A percentile compares a stretch with the other conserved stretches of the same genome.
Evolutionary conservation across 2,329 filamentous ascomycete species (phyloP).

Genomic region (Diaporthe nobilis): DNA sequence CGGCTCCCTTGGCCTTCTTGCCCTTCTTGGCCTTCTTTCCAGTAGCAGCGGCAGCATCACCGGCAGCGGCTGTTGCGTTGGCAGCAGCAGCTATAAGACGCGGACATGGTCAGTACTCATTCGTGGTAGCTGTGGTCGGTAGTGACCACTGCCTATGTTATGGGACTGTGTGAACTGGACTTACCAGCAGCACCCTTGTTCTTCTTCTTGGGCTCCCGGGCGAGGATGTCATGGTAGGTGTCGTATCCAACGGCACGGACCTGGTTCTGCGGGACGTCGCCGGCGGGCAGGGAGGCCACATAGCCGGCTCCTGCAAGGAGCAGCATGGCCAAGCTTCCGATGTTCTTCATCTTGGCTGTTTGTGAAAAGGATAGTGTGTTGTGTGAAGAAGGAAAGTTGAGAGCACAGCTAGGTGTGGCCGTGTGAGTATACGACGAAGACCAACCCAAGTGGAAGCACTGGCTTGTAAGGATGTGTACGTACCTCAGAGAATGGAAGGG

Average conservation of each 20-base stretch:
- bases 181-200: neutral
- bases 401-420: slow-evolving; percentile 37
- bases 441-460: neutral
- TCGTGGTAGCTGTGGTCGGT: neutral
- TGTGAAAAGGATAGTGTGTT: slow-evolving; percentile 21
- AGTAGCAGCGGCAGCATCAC: neutral
- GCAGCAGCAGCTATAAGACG: slow-evolving; percentile 1
- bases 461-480: neutral
- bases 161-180: neutral
- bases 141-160: neutral
- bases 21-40: slow-evolving; percentile 20
- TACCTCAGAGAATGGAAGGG: slow-evolving; percentile 29
- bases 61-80: neutral
- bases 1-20: slow-evolving; percentile 15
- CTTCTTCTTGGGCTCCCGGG: slow-evolving; percentile 37
- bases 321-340: slow-evolving; percentile 54
- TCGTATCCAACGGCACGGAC: slow-evolving; percentile 20
- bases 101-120: neutral
- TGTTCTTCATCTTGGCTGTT: slow-evolving; percentile 56
- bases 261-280: slow-evolving; percentile 14
- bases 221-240: neutral
- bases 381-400: slow-evolving; percentile 9
- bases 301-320: slow-evolving; percentile 53
- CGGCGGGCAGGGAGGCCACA: slow-evolving; percentile 50
- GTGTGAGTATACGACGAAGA: neutral